Conservation (phyloP, 768 basidiomycete species). For the Podaxis sp. region DNA sequence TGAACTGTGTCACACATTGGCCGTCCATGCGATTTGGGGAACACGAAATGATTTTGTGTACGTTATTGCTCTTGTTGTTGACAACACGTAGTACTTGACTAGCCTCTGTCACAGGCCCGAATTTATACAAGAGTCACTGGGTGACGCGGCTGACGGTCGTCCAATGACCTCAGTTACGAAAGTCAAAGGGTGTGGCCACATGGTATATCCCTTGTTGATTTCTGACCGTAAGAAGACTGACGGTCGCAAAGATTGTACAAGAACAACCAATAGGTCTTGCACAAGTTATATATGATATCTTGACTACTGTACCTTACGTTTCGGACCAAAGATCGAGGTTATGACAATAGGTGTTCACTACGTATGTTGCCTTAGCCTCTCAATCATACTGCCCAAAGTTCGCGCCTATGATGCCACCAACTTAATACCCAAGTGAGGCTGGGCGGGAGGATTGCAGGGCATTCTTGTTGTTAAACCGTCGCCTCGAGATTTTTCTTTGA, state of each 20-base stretch:
- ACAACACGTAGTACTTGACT: background rate
- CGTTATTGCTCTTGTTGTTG: slow-evolving; percentile 8
- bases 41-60: slow-evolving; percentile 40
- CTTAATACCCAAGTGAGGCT: no score
- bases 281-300: slow-evolving; percentile 25
- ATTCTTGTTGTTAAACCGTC: no score
- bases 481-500: no score
- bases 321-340: slow-evolving; percentile 15
- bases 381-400: no score
- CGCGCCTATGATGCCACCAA: no score
- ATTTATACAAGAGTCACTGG: slow-evolving; percentile 39
- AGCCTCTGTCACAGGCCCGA: slow-evolving; percentile 28
- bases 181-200: slow-evolving; percentile 42
- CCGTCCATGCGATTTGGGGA: slow-evolving; percentile 48
- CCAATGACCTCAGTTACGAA: slow-evolving; percentile 37
- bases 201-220: slow-evolving; percentile 26
- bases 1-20: slow-evolving; percentile 28
- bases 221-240: background rate
- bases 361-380: background rate
- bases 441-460: no score
- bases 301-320: slow-evolving; percentile 23
- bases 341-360: slow-evolving; percentile 1
- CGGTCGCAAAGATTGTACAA: slow-evolving; percentile 33
- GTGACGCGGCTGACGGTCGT: slow-evolving; percentile 35
- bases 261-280: slow-evolving; percentile 39